Evolutionary conservation across 768 basidiomycete genomes (phyloP).

Genomic region (Mycena albidolilacea): DNA sequence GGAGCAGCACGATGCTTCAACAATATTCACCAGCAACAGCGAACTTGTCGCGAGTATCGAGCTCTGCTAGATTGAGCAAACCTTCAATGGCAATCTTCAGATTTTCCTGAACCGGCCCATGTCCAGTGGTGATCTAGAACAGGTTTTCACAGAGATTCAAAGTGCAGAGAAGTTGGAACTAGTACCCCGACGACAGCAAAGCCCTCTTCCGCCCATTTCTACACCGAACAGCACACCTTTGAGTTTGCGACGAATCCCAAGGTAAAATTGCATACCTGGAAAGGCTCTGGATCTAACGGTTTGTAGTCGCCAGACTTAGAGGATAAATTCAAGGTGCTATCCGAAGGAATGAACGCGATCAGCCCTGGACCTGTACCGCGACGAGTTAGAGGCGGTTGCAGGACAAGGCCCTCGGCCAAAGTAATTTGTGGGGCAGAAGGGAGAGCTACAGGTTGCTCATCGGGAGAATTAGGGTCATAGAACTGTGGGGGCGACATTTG

Average conservation of each 20-base stretch:
- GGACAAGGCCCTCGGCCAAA: slow-evolving; percentile 49
- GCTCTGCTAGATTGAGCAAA: slow-evolving; percentile 52
- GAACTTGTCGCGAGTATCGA: slow-evolving; percentile 61
- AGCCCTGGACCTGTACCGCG: slow-evolving; percentile 65
- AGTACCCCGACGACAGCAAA: slow-evolving; percentile 60
- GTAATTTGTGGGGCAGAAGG: slow-evolving; percentile 56
- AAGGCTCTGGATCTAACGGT: slow-evolving; percentile 63
- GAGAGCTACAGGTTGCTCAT: slow-evolving; percentile 58
- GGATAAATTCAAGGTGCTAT: slow-evolving; percentile 42
- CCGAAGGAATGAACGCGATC: slow-evolving; percentile 57
- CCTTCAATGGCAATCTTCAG: slow-evolving; percentile 53
- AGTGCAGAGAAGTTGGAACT: background rate
- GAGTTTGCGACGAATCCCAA: background rate
- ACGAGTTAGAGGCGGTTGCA: slow-evolving; percentile 66
- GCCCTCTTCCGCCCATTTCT: slow-evolving; percentile 71
- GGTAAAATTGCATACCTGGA: slow-evolving; percentile 39
- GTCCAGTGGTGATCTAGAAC: slow-evolving; percentile 33
- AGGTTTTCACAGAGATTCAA: background rate
- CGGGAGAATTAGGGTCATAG: slow-evolving; percentile 57
- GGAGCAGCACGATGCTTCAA: background rate
- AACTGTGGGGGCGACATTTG: slow-evolving; percentile 38
- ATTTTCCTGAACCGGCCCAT: slow-evolving; percentile 43
- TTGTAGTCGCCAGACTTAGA: slow-evolving; percentile 42
- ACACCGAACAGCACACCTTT: background rate
- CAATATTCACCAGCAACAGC: slow-evolving; percentile 57